Percentiles rank a stretch among this genome's conserved stretches.
phyloP scores from a whole-genome alignment of 768 basidiomycete species.

The Tulasnella sp. region DNA sequence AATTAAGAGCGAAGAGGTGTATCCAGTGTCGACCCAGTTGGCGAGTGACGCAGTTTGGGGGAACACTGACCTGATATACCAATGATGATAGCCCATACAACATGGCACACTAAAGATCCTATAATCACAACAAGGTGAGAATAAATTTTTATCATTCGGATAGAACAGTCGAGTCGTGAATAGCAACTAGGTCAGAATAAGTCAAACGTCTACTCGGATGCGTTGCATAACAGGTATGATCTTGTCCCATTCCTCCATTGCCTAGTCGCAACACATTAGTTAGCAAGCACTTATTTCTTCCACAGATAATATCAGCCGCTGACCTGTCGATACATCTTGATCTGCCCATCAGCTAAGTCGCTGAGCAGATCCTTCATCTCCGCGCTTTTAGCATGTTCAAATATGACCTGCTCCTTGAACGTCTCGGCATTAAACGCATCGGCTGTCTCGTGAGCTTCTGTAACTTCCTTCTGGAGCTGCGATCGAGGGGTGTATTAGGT shows the following conservation, averaged over 20 bases:
- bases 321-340: slow-evolving; percentile 70
- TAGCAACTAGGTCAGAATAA: too few relatives aligned
- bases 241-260: slow-evolving; percentile 96
- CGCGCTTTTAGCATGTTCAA: slow-evolving; percentile 80
- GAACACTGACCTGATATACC: too few relatives aligned
- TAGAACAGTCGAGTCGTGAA: too few relatives aligned
- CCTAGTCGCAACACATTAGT: slow-evolving; percentile 32
- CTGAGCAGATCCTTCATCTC: slow-evolving; percentile 97
- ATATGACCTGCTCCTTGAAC: slow-evolving; percentile 77
- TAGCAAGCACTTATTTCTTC: neutral
- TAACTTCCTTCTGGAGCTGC: slow-evolving; percentile 93
- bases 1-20: too few relatives aligned
- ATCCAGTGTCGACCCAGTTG: too few relatives aligned
- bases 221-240: slow-evolving; percentile 89
- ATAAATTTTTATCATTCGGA: too few relatives aligned
- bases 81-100: too few relatives aligned
- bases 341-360: slow-evolving; percentile 85
- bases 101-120: too few relatives aligned
- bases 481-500: too few relatives aligned
- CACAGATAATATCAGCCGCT: neutral
- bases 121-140: too few relatives aligned
- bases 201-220: slow-evolving; percentile 81
- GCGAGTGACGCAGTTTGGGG: too few relatives aligned
- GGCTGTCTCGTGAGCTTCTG: slow-evolving; percentile 88
- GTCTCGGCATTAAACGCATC: slow-evolving; percentile 96